Conservation (phyloP, 441 rosid genomes). For the Populus tomentosa region DNA sequence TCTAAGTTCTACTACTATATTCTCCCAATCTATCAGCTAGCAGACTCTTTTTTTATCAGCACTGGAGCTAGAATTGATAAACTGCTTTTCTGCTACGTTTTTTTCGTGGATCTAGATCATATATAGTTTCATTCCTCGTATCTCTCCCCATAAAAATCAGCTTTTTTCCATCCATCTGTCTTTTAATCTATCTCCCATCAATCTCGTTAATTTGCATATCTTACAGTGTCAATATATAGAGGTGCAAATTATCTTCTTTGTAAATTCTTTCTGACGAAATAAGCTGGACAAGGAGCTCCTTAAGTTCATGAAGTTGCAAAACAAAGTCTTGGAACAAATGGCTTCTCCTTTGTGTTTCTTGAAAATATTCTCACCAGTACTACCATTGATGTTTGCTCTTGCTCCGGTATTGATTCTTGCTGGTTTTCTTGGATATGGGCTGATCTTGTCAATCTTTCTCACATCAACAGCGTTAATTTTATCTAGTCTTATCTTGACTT, state of each 20-base stretch:
- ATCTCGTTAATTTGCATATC: background rate
- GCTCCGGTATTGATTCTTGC: constrained; percentile 30
- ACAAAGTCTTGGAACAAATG: constrained; percentile 16
- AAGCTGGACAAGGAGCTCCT: background rate
- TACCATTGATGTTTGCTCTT: constrained; percentile 37
- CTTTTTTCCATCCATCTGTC: background rate
- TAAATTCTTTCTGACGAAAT: background rate
- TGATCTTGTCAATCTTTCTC: constrained; percentile 28
- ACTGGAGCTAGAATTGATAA: background rate
- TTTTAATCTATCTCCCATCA: background rate
- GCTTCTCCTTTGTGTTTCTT: constrained; percentile 28
- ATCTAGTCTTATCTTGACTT: constrained; percentile 35
- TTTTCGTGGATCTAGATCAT: background rate
- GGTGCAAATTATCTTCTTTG: background rate
- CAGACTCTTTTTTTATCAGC: background rate
- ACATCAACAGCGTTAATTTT: constrained; percentile 33
- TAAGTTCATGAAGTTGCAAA: background rate
- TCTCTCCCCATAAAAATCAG: background rate
- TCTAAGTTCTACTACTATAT: background rate
- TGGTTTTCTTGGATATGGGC: constrained; percentile 33
- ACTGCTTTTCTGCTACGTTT: background rate
- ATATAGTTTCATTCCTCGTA: background rate
- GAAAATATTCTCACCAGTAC: constrained; percentile 21
- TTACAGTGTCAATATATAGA: background rate
- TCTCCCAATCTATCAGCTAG: background rate